Evolutionary conservation across 257 asterid species (phyloP), one percentile per base, ranked within the genome.

Genomic region (Nicotiana sylvestris): DNA sequence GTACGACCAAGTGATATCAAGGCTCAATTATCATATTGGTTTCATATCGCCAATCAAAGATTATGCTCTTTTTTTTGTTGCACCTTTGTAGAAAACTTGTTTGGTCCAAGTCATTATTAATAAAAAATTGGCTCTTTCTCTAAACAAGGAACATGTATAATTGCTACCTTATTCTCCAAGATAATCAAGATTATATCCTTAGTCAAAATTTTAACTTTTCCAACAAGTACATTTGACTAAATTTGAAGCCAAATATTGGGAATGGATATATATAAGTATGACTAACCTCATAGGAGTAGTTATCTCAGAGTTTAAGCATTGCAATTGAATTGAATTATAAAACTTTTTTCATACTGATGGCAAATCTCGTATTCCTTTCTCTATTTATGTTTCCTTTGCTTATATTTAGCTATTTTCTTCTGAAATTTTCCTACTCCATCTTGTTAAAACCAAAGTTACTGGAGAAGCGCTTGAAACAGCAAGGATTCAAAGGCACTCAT

Each of bases 361-460:
- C 84, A 69, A 80, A 62, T 70, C 66, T 83, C 68, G 82, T 76
- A 18, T 72, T 74, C 55, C 57, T 81, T 49, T 81, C 88, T 70
- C 66, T 87, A 16, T 57, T 76, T 57, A 61, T 65, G 66, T 15
- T 81, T 84, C 84, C 81, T 17, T 58, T 66, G 68, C 1, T 85
- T 60, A 65, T 85, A 25, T 69, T 84, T 18, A 82, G 85, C 81
- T 80, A 77, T 21, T 81, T 77, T 58, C 61, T 80, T 25, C 46
- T 84, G 56, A 86, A 87, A 86, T 60, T 80, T 79, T 87, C 32
- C 46, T 61, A 76, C 57, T 66, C 84, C 78, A 78, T 91, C 56
- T 86, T 89, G 87, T 64, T 87, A 84, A 87, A 80, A 83, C 95
- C 95, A 76, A 89, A 88, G 78, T 32, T 83, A 84, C 83, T 91